Evolutionary conservation across 805 yeast genomes (phyloP).

Genomic region (Brettanomyces sp.): DNA sequence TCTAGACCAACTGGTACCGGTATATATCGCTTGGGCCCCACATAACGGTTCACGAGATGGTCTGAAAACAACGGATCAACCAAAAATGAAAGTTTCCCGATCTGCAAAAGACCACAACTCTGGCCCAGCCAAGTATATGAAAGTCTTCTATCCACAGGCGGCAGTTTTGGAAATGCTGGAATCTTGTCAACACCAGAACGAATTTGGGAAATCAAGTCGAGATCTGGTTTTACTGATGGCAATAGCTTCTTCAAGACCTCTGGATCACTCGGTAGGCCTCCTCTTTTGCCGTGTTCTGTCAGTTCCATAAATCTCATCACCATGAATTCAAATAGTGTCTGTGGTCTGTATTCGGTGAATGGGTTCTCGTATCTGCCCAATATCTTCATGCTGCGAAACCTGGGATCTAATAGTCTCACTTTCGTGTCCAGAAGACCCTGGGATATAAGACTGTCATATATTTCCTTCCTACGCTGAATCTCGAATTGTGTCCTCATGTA

Average conservation of each 20-base stretch:
- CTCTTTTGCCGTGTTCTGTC: constrained; percentile 46
- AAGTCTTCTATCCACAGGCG: constrained; percentile 35
- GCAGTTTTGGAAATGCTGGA: constrained; percentile 13
- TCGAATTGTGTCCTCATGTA: constrained; percentile 45
- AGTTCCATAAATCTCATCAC: constrained; percentile 64
- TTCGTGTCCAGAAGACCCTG: constrained; percentile 2
- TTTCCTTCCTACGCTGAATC: constrained; percentile 34
- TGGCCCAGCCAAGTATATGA: constrained; percentile 91
- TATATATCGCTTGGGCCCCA: constrained; percentile 83
- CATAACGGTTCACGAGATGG: constrained; percentile 45
- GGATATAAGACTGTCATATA: constrained; percentile 3
- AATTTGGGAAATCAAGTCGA: constrained; percentile 27
- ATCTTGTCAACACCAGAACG: constrained; percentile 9
- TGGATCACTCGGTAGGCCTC: constrained; percentile 44
- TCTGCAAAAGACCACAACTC: constrained; percentile 68
- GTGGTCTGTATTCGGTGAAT: constrained; percentile 81
- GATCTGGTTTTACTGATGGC: constrained; percentile 52
- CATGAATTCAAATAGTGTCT: constrained; percentile 79
- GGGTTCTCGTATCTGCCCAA: constrained; percentile 86
- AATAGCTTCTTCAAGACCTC: constrained; percentile 43
- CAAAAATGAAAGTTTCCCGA: constrained; percentile 49
- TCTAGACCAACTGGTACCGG: constrained; percentile 61
- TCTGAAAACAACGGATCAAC: constrained; percentile 80
- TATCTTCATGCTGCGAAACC: constrained; percentile 41
- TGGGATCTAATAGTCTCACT: constrained; percentile 9